phyloP scores from a whole-genome alignment of 2,329 filamentous ascomycete genomes.

The Thielaviopsis populi region DNA sequence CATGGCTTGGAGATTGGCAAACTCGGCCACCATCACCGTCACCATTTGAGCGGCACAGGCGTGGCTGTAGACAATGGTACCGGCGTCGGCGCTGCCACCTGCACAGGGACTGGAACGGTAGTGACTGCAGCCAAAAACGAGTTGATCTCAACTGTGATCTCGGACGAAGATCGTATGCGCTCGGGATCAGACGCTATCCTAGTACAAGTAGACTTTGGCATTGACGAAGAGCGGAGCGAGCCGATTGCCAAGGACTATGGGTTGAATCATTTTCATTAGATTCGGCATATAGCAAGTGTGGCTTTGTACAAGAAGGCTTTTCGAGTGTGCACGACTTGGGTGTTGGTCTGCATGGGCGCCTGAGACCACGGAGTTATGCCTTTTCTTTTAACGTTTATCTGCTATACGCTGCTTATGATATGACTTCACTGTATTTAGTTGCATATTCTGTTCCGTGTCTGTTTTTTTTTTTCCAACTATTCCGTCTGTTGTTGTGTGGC shows the following conservation, averaged over 20 bases:
- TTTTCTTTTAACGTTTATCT: neutral
- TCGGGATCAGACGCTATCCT: slow-evolving; percentile 23
- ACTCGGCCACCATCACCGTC: neutral
- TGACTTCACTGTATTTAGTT: no score
- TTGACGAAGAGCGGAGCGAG: slow-evolving; percentile 21
- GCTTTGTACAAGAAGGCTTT: neutral
- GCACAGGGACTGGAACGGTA: slow-evolving; percentile 7
- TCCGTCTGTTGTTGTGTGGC: no score
- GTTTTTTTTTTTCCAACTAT: no score
- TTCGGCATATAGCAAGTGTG: neutral
- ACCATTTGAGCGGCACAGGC: neutral
- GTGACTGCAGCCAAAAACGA: slow-evolving; percentile 16
- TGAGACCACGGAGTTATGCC: neutral
- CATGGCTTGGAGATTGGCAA: neutral
- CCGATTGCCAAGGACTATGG: slow-evolving; percentile 14
- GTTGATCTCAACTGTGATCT: slow-evolving; percentile 20
- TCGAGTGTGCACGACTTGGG: neutral
- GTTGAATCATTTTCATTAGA: slow-evolving; percentile 11
- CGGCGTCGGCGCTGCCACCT: neutral
- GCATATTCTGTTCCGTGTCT: no score
- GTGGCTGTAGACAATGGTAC: neutral
- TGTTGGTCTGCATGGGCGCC: neutral
- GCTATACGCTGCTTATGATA: neutral
- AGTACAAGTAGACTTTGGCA: slow-evolving; percentile 26
- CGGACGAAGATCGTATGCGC: slow-evolving; percentile 4